Percentiles rank a stretch among this genome's conserved stretches.
phyloP scores from a whole-genome alignment of 371 early-diverging fungal genomes.

The Zychaea mexicana region DNA sequence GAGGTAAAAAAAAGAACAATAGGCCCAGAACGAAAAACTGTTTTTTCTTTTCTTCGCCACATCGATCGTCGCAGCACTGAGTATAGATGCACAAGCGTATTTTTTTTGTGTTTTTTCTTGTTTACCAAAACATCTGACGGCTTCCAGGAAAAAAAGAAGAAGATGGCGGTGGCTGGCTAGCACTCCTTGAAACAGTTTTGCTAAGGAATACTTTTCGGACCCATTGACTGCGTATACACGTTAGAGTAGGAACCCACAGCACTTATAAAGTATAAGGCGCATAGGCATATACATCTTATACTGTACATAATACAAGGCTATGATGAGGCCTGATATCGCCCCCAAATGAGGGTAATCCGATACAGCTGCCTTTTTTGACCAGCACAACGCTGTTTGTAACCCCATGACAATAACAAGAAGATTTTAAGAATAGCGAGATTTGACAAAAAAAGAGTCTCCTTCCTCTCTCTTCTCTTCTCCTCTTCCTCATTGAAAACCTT shows the following conservation, averaged over 20 bases:
- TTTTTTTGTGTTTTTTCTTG: too few relatives aligned
- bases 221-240: too few relatives aligned
- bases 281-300: too few relatives aligned
- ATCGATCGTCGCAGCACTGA: slow-evolving; percentile 6
- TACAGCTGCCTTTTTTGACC: neutral
- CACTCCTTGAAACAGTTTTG: too few relatives aligned
- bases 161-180: too few relatives aligned
- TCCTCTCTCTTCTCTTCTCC: neutral
- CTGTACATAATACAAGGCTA: too few relatives aligned
- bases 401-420: slow-evolving; percentile 4
- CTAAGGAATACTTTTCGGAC: too few relatives aligned
- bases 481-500: neutral
- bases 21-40: neutral
- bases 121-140: too few relatives aligned
- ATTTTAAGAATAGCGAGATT: neutral
- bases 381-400: neutral
- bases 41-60: neutral
- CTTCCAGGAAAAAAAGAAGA: too few relatives aligned
- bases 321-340: neutral
- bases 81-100: too few relatives aligned
- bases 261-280: too few relatives aligned
- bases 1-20: neutral
- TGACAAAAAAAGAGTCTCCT: neutral
- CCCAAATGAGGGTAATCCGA: neutral
- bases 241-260: too few relatives aligned